phyloP scores from a whole-genome alignment of 495 filamentous ascomycete species.

The Aspergillus sclerotiicarbonarius region DNA sequence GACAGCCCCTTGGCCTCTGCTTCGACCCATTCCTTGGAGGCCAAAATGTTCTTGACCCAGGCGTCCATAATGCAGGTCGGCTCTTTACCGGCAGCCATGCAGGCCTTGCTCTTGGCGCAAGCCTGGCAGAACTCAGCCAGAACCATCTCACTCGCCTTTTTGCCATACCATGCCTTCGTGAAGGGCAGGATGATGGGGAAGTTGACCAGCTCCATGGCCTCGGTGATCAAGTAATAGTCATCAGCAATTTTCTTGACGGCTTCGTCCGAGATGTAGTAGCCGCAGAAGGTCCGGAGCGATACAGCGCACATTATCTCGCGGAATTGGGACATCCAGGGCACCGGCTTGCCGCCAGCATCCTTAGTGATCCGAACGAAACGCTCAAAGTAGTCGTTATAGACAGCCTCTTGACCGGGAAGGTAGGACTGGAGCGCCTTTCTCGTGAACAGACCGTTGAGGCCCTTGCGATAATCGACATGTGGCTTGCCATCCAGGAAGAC shows the following conservation, averaged over 20 bases:
- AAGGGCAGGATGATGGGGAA: conserved; percentile 94
- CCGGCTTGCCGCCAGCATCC: conserved; percentile 58
- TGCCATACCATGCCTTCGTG: conserved; percentile 90
- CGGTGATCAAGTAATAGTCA: conserved; percentile 91
- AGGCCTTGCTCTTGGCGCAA: conserved; percentile 79
- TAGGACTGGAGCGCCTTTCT: conserved; percentile 80
- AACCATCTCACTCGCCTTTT: conserved; percentile 83
- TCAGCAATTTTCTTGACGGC: conserved; percentile 91
- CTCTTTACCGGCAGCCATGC: conserved; percentile 79
- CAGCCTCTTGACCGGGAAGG: conserved; percentile 81
- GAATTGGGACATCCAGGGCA: conserved; percentile 80
- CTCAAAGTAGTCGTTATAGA: conserved; percentile 78
- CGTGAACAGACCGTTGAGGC: conserved; percentile 86
- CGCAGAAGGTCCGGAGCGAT: conserved; percentile 63
- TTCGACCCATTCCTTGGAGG: conserved; percentile 69
- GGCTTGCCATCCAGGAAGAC: conserved; percentile 89
- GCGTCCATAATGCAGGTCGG: conserved; percentile 85
- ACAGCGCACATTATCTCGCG: conserved; percentile 91
- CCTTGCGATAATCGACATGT: conserved; percentile 90
- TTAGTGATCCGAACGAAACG: conserved; percentile 65
- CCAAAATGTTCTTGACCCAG: conserved; percentile 81
- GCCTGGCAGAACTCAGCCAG: conserved; percentile 81
- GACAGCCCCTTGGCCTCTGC: conserved; percentile 63
- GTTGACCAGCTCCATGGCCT: conserved; percentile 91
- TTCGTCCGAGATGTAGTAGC: conserved; percentile 40